phyloP scores from a whole-genome alignment of 2,329 filamentous ascomycete genomes.

The Coniochaeta hoffmannii region DNA sequence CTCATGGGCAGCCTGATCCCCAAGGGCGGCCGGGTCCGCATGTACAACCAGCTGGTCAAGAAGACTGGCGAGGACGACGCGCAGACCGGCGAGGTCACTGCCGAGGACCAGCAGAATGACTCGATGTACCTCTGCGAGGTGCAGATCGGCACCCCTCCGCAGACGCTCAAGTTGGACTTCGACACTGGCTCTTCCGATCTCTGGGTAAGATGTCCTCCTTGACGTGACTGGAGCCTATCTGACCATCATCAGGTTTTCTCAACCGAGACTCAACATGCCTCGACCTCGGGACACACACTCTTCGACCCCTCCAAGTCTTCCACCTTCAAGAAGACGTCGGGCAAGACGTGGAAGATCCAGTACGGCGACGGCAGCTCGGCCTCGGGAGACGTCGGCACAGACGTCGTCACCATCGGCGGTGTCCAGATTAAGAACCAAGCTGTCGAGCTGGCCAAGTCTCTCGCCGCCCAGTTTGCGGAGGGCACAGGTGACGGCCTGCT shows the following conservation, averaged over 20 bases:
- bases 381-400: constrained; percentile 57
- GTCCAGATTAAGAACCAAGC: constrained; percentile 53
- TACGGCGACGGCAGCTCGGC: constrained; percentile 65
- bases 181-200: constrained; percentile 66
- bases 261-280: constrained; percentile 30
- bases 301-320: constrained; percentile 55
- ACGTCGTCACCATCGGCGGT: constrained; percentile 54
- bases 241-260: constrained; percentile 42
- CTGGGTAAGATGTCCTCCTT: constrained; percentile 42
- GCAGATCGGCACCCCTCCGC: constrained; percentile 55
- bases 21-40: constrained; percentile 39
- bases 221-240: not conserved
- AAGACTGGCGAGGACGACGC: constrained; percentile 25
- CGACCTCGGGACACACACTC: constrained; percentile 33
- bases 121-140: constrained; percentile 57
- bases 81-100: constrained; percentile 41
- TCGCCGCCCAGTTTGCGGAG: constrained; percentile 51
- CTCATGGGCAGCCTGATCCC: constrained; percentile 34
- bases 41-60: constrained; percentile 40
- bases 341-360: constrained; percentile 54
- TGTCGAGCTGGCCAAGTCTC: constrained; percentile 53
- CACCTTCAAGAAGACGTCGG: constrained; percentile 43
- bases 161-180: constrained; percentile 57
- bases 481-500: constrained; percentile 56
- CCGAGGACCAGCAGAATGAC: constrained; percentile 62